These are phyloP conservation scores for Tulasnella sp. DNA, from an alignment of 768 basidiomycete species.

Conservation along the genomic window DNA sequence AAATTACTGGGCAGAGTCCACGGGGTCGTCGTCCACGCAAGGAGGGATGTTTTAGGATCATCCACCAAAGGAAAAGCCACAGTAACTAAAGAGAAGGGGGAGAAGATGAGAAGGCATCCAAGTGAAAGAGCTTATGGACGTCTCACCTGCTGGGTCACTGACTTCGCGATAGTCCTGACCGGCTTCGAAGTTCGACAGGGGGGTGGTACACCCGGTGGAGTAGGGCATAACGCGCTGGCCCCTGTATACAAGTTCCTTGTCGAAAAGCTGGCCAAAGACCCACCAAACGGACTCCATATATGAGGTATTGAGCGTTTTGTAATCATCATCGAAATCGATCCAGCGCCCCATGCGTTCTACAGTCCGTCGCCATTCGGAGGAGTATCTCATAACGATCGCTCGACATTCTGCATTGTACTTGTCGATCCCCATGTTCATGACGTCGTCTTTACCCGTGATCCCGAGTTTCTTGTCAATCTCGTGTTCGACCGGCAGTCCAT, in stretches of 20 bases:
- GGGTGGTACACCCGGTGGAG: constrained; percentile 91
- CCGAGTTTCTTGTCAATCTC: constrained; percentile 96
- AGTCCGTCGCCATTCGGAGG: constrained; percentile 86
- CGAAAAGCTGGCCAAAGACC: constrained; percentile 92
- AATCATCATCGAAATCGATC: constrained; percentile 99
- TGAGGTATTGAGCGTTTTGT: constrained; percentile 87
- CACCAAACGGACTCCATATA: constrained; percentile 99
- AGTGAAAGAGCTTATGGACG: not conserved
- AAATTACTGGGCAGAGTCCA: constrained; percentile 98
- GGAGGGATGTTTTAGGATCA: constrained; percentile 78
- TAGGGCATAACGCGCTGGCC: constrained; percentile 97
- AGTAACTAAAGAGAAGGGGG: constrained; percentile 49
- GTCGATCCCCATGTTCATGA: constrained; percentile 91
- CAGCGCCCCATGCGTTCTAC: constrained; percentile 98
- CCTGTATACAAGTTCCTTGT: constrained; percentile 86
- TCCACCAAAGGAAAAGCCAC: constrained; percentile 89
- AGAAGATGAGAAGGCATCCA: constrained; percentile 3
- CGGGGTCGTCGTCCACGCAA: constrained; percentile 99
- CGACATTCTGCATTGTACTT: constrained; percentile 97
- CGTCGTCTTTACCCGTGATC: constrained; percentile 89
- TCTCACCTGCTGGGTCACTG: constrained; percentile 79
- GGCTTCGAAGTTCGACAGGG: constrained; percentile 95
- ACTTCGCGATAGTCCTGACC: constrained; percentile 88
- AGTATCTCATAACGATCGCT: constrained; percentile 94
- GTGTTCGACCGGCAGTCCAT: constrained; percentile 97